Percentiles rank a stretch among this genome's conserved stretches.
phyloP scores from a whole-genome alignment of 2,329 filamentous ascomycete genomes.

The Fusarium sublunatum region DNA sequence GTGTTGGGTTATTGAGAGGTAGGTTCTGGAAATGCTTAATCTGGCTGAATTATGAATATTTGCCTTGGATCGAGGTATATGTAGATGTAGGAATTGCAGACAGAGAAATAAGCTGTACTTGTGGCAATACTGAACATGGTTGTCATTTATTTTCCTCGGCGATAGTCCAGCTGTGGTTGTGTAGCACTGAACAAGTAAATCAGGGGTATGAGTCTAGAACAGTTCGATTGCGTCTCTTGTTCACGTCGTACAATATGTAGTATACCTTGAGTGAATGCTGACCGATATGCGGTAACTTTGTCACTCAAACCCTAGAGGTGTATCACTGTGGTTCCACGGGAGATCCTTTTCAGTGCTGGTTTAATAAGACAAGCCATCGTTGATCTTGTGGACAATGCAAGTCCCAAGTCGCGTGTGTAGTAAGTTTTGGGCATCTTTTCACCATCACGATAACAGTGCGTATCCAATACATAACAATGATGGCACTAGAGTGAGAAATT shows the following conservation, averaged over 20 bases:
- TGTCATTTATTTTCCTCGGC: background rate
- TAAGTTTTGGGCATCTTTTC: no score
- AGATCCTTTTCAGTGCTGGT: background rate
- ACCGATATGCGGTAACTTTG: background rate
- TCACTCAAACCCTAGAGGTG: background rate
- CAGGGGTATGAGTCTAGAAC: background rate
- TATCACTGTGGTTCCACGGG: background rate
- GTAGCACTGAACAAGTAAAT: background rate
- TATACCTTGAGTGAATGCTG: background rate
- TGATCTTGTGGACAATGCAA: no score
- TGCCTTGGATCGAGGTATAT: background rate
- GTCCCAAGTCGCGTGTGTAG: no score
- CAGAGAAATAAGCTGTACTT: background rate
- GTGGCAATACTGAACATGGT: background rate
- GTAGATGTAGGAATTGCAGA: background rate
- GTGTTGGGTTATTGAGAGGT: background rate
- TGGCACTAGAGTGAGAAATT: no score
- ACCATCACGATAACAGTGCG: no score
- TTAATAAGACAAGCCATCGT: no score
- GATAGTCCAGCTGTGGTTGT: background rate
- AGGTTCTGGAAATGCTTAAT: background rate
- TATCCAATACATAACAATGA: no score
- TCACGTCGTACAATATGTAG: background rate
- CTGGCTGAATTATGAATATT: background rate
- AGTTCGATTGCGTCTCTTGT: background rate